These are phyloP conservation scores for Macaranga tanarius DNA, from an alignment of 441 rosid genomes.

Conservation along the genomic window DNA sequence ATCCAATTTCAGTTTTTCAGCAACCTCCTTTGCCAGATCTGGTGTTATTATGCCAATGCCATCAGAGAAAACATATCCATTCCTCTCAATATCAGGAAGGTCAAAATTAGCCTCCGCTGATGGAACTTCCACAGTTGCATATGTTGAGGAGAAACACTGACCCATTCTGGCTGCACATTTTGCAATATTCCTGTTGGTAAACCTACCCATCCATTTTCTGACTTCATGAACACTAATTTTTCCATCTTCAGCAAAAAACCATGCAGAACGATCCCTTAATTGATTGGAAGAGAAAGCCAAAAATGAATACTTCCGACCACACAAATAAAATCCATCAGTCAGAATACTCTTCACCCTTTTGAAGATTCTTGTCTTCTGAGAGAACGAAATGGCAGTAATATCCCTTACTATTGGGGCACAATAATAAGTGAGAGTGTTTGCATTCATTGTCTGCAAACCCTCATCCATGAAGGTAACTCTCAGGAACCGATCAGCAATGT, in stretches of 20 bases:
- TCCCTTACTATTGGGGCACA: conserved; percentile 72
- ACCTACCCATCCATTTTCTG: conserved; percentile 83
- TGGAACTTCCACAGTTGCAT: conserved; percentile 79
- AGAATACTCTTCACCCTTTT: conserved; percentile 68
- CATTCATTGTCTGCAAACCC: conserved; percentile 67
- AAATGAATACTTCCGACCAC: conserved; percentile 79
- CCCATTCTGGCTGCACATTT: conserved; percentile 99
- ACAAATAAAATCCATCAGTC: conserved; percentile 66
- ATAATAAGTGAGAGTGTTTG: conserved; percentile 59
- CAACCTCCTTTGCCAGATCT: conserved; percentile 78
- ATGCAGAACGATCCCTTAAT: conserved; percentile 85
- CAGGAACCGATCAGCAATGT: conserved; percentile 63
- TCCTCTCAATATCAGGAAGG: conserved; percentile 65
- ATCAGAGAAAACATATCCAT: conserved; percentile 70
- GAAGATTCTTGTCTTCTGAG: conserved; percentile 69
- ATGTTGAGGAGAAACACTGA: conserved; percentile 90
- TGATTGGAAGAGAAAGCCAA: conserved; percentile 95
- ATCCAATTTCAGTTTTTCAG: conserved; percentile 63
- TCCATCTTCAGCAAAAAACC: conserved; percentile 86
- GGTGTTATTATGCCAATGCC: conserved; percentile 86
- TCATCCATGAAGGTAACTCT: conserved; percentile 95
- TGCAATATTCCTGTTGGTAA: conserved; percentile 55
- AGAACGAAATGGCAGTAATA: conserved; percentile 41
- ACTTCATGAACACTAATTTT: conserved; percentile 42
- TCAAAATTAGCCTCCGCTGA: conserved; percentile 35